These are phyloP conservation scores for Albatrellus ellisii DNA, from an alignment of 768 basidiomycete genomes.

Conservation along the genomic window DNA sequence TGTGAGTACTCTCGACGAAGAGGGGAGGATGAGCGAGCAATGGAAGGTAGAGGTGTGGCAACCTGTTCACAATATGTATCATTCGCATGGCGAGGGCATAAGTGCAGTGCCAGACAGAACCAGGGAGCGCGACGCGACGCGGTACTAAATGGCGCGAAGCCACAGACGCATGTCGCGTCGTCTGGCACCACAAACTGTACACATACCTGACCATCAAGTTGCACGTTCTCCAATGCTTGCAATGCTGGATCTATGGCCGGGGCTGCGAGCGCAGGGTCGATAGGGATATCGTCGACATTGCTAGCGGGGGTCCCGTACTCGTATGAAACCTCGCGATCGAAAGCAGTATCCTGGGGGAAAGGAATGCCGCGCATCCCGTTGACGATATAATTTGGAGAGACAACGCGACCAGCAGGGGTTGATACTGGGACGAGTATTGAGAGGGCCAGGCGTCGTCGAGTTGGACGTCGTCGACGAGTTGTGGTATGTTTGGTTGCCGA, in stretches of 20 bases:
- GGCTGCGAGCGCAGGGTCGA: slow-evolving; percentile 61
- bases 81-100: no score
- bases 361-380: slow-evolving; percentile 61
- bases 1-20: slow-evolving; percentile 7
- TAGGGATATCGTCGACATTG: slow-evolving; percentile 51
- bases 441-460: slow-evolving; percentile 10
- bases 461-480: slow-evolving; percentile 14
- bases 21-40: slow-evolving; percentile 8
- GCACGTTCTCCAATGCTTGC: slow-evolving; percentile 18
- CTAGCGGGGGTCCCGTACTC: slow-evolving; percentile 47
- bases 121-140: slow-evolving; percentile 60
- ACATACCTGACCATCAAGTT: slow-evolving; percentile 26
- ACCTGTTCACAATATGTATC: no score
- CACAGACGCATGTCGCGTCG: slow-evolving; percentile 12
- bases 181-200: neutral
- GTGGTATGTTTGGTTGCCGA: slow-evolving; percentile 10
- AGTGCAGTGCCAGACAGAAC: no score
- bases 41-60: no score
- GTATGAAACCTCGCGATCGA: slow-evolving; percentile 42
- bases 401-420: slow-evolving; percentile 4
- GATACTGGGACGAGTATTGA: slow-evolving; percentile 1
- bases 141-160: slow-evolving; percentile 23
- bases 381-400: no score
- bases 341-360: slow-evolving; percentile 34
- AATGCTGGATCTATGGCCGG: slow-evolving; percentile 41